Base-by-base conservation (phyloP, 140 eudicot species). In the Eryngium alpinum region DNA sequence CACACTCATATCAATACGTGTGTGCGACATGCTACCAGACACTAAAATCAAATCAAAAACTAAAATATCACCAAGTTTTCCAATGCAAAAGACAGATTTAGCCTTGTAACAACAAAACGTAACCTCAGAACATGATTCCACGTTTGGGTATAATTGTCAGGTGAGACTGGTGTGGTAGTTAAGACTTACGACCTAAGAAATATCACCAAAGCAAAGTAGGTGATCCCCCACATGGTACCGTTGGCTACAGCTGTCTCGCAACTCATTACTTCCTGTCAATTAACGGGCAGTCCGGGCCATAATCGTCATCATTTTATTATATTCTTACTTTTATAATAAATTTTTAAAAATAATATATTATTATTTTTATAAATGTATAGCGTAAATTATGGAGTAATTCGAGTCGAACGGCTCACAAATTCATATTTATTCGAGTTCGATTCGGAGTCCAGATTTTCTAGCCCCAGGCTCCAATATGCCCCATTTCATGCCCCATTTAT, bases 211-310 rank as follows among this genome's bases (percentile, higher is more conserved):
- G 4, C n/a, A 16, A 52, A 2, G 7, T 38, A 38, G 80, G 72
- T 24, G 75, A 73, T 5, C n/a, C 82, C 43, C 59, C 43, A 18
- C 43, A 44, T 1, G 25, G 67, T 69, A 69, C 49, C 75, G 43
- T 79, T 9, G 75, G 75, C 62, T 74, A 79, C 82, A 79, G 59
- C 82, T 79, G 63, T 79, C 11, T 62, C 74, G 74, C 81, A 79
- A 34, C 72, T 31, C 25, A 79, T 18, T 33, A 38, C 72, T 60
- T 9, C 10, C 81, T 79, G 81, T 79, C 81, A 79, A 34, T 17
- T 33, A 38, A 24, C 34, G 75, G 75, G 72, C 82, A 63, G 75
- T 9, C 63, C 44, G 63, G 79, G 79, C 79, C 25, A 75, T 49
- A 2, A 72, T 72, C n/a, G 25, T 59, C 25, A 18, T 21, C 72